These are phyloP conservation scores for Penicillium italicum DNA, from an alignment of 2,329 filamentous ascomycete species.

Conservation along the genomic window DNA sequence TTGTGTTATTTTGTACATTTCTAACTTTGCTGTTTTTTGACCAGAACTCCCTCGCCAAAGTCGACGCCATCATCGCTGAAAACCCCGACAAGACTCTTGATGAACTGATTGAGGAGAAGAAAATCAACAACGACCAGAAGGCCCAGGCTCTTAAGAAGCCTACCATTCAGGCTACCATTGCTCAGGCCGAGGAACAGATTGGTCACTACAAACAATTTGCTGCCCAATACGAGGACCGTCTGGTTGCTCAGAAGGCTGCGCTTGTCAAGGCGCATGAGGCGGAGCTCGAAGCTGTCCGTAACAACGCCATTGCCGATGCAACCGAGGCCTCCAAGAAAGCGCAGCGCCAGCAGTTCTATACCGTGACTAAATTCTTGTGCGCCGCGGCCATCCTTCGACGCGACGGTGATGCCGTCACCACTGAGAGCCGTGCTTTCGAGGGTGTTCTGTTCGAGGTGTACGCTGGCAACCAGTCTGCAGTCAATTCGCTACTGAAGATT, in stretches of 20 bases:
- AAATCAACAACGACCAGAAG: constrained; percentile 64
- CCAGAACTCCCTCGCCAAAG: constrained; percentile 57
- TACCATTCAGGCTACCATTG: constrained; percentile 53
- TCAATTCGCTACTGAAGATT: constrained; percentile 57
- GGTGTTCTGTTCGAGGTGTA: constrained; percentile 62
- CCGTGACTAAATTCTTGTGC: constrained; percentile 60
- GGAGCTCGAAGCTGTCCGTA: constrained; percentile 53
- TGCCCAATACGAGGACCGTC: constrained; percentile 55
- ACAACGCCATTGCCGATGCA: constrained; percentile 50
- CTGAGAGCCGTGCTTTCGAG: constrained; percentile 61
- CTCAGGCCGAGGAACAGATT: constrained; percentile 60
- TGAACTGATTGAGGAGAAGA: constrained; percentile 59
- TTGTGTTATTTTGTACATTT: not conserved
- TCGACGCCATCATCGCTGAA: constrained; percentile 58
- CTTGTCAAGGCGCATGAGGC: constrained; percentile 54
- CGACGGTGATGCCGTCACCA: constrained; percentile 55
- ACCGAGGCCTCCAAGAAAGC: constrained; percentile 46
- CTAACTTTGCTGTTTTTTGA: constrained; percentile 18
- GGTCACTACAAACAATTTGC: constrained; percentile 59
- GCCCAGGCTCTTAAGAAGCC: constrained; percentile 62
- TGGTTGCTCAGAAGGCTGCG: constrained; percentile 54
- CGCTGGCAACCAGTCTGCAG: constrained; percentile 58
- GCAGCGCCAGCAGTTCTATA: constrained; percentile 54
- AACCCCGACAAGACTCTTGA: constrained; percentile 59
- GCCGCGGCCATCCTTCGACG: constrained; percentile 60